phyloP scores from a whole-genome alignment of 2,329 filamentous ascomycete species.

The Ilyonectria destructans region DNA sequence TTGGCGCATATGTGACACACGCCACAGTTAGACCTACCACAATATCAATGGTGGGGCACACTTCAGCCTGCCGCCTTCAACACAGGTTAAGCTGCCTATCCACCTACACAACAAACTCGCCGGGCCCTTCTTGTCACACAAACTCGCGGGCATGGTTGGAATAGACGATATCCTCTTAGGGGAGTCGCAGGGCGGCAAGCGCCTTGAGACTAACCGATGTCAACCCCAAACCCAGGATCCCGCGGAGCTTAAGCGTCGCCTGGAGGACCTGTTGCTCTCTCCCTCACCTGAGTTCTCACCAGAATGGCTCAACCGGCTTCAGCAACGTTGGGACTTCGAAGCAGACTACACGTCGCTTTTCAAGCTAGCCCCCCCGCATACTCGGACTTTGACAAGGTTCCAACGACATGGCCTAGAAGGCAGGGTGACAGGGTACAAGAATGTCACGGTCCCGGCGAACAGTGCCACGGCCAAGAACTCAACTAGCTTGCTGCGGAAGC shows the following conservation, averaged over 20 bases:
- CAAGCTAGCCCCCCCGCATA: constrained; percentile 90
- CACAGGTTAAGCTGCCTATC: constrained; percentile 45
- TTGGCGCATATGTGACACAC: constrained; percentile 15
- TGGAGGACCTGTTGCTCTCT: constrained; percentile 85
- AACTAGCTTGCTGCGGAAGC: constrained; percentile 89
- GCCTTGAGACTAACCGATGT: constrained; percentile 24
- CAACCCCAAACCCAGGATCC: constrained; percentile 60
- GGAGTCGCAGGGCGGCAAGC: constrained; percentile 28
- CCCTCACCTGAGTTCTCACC: constrained; percentile 86
- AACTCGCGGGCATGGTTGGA: constrained; percentile 49
- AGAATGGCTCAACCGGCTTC: constrained; percentile 90
- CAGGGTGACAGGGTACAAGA: constrained; percentile 92
- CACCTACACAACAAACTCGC: constrained; percentile 15
- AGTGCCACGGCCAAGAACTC: constrained; percentile 96
- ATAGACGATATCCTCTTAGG: constrained; percentile 56
- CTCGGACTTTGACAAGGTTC: constrained; percentile 94
- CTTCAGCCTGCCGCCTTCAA: constrained; percentile 40
- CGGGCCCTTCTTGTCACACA: constrained; percentile 19
- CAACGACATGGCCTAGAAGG: constrained; percentile 93
- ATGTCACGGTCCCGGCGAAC: constrained; percentile 91
- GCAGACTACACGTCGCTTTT: constrained; percentile 89
- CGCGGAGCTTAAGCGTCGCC: constrained; percentile 76
- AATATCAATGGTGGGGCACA: constrained; percentile 48
- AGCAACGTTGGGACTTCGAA: constrained; percentile 90
- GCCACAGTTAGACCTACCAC: constrained; percentile 35